phyloP scores from a whole-genome alignment of 768 basidiomycete genomes.

The Tubosaeta brunneosetosa region DNA sequence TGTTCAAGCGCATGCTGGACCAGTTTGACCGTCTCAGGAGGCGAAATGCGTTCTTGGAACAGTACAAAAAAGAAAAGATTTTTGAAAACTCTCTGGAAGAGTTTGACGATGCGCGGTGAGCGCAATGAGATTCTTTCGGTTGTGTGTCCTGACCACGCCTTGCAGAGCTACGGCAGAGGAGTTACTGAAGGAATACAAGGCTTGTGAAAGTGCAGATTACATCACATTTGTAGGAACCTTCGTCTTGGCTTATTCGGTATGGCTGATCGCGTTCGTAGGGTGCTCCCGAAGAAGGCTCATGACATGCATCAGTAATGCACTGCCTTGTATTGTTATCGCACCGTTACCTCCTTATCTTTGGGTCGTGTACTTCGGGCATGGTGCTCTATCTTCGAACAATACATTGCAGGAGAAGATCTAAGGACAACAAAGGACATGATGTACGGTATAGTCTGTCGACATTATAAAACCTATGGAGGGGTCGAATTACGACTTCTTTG shows the following conservation, averaged over 20 bases:
- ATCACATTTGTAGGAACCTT: constrained; percentile 68
- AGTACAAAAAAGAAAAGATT: constrained; percentile 96
- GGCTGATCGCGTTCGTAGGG: constrained; percentile 23
- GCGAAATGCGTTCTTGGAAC: constrained; percentile 92
- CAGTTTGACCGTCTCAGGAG: constrained; percentile 87
- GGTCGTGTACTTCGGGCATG: constrained; percentile 3
- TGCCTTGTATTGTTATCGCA: constrained; percentile 1
- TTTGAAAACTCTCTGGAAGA: constrained; percentile 92
- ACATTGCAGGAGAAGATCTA: constrained; percentile 27
- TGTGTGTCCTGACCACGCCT: neutral
- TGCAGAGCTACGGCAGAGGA: constrained; percentile 80
- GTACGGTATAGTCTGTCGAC: constrained; percentile 24
- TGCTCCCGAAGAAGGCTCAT: constrained; percentile 31
- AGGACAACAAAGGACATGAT: constrained; percentile 6
- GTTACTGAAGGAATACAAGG: constrained; percentile 89
- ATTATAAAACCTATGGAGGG: constrained; percentile 32
- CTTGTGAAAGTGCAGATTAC: constrained; percentile 93
- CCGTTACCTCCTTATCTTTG: neutral
- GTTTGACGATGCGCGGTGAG: constrained; percentile 94
- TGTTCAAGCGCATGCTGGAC: constrained; percentile 94
- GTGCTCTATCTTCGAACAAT: constrained; percentile 9
- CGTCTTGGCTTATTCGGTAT: neutral
- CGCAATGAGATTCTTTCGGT: neutral
- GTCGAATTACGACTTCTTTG: constrained; percentile 62
- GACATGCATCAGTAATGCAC: constrained; percentile 1